Evolutionary conservation across 495 filamentous ascomycete genomes (phyloP).

Genomic region (Recurvomyces mirabilis): DNA sequence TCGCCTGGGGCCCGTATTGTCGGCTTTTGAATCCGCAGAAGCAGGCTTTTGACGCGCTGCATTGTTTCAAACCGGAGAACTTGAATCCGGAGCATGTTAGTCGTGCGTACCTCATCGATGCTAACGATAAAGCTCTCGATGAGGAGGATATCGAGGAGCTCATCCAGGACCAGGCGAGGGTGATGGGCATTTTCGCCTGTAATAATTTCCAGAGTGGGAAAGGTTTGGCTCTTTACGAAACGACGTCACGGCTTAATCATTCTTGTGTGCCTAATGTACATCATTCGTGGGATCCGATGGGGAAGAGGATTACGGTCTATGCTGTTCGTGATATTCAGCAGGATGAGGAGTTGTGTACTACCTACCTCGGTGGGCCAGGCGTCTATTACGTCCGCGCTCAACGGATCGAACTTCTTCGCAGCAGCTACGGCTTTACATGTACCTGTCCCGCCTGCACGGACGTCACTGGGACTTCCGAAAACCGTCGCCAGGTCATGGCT

Average conservation of each 20-base stretch:
- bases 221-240: slow-evolving; percentile 13
- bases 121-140: slow-evolving; percentile 4
- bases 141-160: slow-evolving; percentile 17
- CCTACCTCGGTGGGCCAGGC: slow-evolving; percentile 14
- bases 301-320: slow-evolving; percentile 17
- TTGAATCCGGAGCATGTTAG: slow-evolving; percentile 16
- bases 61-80: slow-evolving; percentile 13
- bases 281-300: slow-evolving; percentile 11
- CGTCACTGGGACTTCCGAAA: slow-evolving; percentile 2
- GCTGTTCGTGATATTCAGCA: slow-evolving; percentile 17
- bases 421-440: slow-evolving; percentile 14
- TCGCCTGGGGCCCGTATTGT: slow-evolving; percentile 11
- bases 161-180: slow-evolving; percentile 10
- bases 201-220: slow-evolving; percentile 10
- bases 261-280: slow-evolving; percentile 25
- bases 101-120: slow-evolving; percentile 15
- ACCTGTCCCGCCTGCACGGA: slow-evolving; percentile 14
- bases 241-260: slow-evolving; percentile 23
- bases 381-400: neutral
- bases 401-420: slow-evolving; percentile 2
- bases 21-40: slow-evolving; percentile 10
- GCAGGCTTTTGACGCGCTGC: slow-evolving; percentile 17
- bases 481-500: slow-evolving; percentile 1
- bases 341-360: slow-evolving; percentile 20
- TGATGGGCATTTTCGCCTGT: slow-evolving; percentile 18